A percentile compares a stretch with the other conserved stretches of the same genome.
These are phyloP conservation scores for Hanseniaspora guilliermondii DNA, from an alignment of 805 yeast species.

Conservation along the genomic window DNA sequence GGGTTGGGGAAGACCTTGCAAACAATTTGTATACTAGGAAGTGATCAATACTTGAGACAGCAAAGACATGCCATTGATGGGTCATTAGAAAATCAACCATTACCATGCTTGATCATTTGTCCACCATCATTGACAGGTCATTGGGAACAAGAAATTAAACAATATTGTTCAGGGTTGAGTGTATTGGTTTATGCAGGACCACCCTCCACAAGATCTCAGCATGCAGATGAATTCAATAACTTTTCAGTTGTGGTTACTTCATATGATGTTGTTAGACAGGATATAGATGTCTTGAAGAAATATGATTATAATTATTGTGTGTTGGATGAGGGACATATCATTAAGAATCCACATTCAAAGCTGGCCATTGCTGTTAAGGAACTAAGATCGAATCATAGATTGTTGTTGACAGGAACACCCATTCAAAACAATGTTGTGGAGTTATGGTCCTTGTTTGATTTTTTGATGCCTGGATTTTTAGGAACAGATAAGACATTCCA, in stretches of 20 bases:
- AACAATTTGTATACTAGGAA: conserved; percentile 90
- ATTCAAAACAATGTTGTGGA: conserved; percentile 94
- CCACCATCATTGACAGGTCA: conserved; percentile 98
- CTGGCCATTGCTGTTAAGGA: conserved; percentile 77
- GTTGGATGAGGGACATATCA: conserved; percentile 93
- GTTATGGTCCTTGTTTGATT: conserved; percentile 94
- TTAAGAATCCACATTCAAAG: conserved; percentile 81
- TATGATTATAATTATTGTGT: conserved; percentile 86
- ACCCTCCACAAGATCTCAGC: conserved; percentile 53
- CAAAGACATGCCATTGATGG: conserved; percentile 50
- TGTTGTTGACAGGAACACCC: conserved; percentile 92
- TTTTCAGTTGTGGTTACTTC: conserved; percentile 89
- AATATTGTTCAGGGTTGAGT: conserved; percentile 76
- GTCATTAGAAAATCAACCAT: conserved; percentile 51
- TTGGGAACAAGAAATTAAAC: conserved; percentile 91
- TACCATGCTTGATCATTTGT: conserved; percentile 81
- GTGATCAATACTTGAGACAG: conserved; percentile 81
- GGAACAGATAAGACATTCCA: conserved; percentile 91
- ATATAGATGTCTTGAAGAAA: conserved; percentile 47
- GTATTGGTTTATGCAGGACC: conserved; percentile 88
- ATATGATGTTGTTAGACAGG: conserved; percentile 92
- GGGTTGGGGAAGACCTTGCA: conserved; percentile 96
- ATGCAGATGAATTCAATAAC: conserved; percentile 39
- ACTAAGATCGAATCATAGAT: conserved; percentile 73
- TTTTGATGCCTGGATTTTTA: conserved; percentile 94